A percentile compares a stretch with the other conserved stretches of the same genome.
These are phyloP conservation scores for Debaryomyces maramus DNA, from an alignment of 805 yeast genomes.

Conservation along the genomic window DNA sequence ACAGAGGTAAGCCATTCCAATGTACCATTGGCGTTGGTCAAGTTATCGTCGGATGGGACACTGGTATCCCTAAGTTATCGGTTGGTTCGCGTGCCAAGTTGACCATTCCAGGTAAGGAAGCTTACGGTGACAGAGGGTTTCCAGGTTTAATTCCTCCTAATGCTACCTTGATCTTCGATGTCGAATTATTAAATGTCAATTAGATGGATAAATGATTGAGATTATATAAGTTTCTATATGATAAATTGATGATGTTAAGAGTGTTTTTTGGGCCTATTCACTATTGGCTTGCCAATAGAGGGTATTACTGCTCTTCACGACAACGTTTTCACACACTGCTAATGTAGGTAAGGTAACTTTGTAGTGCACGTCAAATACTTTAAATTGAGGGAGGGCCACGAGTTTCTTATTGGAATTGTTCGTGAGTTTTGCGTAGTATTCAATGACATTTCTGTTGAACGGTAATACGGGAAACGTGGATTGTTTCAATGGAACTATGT, in stretches of 20 bases:
- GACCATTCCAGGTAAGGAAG: slow-evolving; percentile 90
- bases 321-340: slow-evolving; percentile 21
- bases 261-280: too few species aligned
- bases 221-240: neutral
- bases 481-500: slow-evolving; percentile 31
- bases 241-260: too few species aligned
- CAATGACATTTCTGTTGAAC: slow-evolving; percentile 48
- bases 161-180: slow-evolving; percentile 87
- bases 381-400: slow-evolving; percentile 56
- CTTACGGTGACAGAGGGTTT: slow-evolving; percentile 92
- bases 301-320: slow-evolving; percentile 13
- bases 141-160: slow-evolving; percentile 97
- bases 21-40: slow-evolving; percentile 93
- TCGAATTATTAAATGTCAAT: slow-evolving; percentile 64
- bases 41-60: slow-evolving; percentile 97
- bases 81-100: slow-evolving; percentile 91
- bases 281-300: slow-evolving; percentile 16
- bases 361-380: slow-evolving; percentile 67
- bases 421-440: slow-evolving; percentile 23
- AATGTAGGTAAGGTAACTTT: slow-evolving; percentile 57
- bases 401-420: slow-evolving; percentile 10
- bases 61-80: slow-evolving; percentile 87
- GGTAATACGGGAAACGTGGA: slow-evolving; percentile 58
- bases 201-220: slow-evolving; percentile 18
- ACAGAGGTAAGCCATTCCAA: slow-evolving; percentile 94